These are phyloP conservation scores for Elaphomyces granulatus DNA, from an alignment of 495 filamentous ascomycete species.

Conservation along the genomic window DNA sequence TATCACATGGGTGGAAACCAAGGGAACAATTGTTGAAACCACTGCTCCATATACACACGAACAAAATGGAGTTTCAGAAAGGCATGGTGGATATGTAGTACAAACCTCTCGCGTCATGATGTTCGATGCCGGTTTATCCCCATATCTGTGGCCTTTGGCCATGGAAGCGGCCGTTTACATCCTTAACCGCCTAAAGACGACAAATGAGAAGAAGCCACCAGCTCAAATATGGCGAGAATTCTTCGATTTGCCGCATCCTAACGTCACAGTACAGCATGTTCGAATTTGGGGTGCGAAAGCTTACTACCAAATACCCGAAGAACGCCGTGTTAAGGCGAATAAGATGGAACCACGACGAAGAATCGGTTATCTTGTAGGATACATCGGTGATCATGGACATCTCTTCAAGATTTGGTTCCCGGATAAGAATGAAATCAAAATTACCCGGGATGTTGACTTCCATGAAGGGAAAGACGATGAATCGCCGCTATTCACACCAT, in stretches of 20 bases:
- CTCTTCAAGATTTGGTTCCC: slow-evolving; percentile 1
- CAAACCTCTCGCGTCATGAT: neutral
- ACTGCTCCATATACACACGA: neutral
- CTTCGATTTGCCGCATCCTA: neutral
- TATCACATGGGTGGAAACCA: neutral
- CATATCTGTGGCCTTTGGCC: neutral
- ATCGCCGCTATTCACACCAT: neutral
- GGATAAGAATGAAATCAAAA: neutral
- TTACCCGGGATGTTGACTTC: slow-evolving; percentile 1
- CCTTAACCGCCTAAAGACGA: neutral
- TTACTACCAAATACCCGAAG: neutral
- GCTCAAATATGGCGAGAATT: neutral
- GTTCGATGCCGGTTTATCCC: neutral
- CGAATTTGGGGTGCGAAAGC: neutral
- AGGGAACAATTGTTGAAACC: neutral
- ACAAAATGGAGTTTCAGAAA: neutral
- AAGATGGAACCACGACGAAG: neutral
- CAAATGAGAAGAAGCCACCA: neutral
- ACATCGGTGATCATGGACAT: slow-evolving; percentile 1
- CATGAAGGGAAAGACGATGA: neutral
- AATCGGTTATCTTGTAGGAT: slow-evolving; percentile 1
- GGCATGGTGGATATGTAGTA: neutral
- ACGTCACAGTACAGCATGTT: neutral
- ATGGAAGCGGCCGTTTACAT: slow-evolving; percentile 1
- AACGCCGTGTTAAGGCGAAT: neutral